Evolutionary conservation across 1,139 yeast species (phyloP), one percentile per base, ranked within the genome.

Genomic region (Kluyveromyces sp.): DNA sequence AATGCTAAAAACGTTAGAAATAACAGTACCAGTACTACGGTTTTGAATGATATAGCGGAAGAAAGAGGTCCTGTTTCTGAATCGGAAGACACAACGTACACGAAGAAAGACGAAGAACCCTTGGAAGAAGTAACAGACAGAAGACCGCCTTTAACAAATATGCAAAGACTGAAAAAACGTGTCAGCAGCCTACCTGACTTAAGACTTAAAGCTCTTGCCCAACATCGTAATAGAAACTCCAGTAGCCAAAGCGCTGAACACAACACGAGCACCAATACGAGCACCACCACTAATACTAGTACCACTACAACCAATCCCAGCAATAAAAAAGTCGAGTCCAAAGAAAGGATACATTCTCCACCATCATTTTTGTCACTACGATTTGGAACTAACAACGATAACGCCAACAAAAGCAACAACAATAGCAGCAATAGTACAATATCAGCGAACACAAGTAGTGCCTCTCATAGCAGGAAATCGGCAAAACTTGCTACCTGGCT

Each of bases 171-270:
- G 10, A 45, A 33, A 21, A 32, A 39, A 3, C 39, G 46, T 7
- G 46, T 43, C 28, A 43, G 42, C 25, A 43, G 46, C 29, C 30
- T 43, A n/a, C 46, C 46, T 7, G 41, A 39, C 28, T 29, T 43
- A 8, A 34, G 32, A 6, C n/a, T 39, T 7, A 21, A 34, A 15
- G 32, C 39, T 10, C 30, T 30, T 27, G 25, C 35, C 25, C 39
- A 27, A 15, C 10, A 35, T 33, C 15, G 7, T 10, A 8, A 35
- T n/a, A 31, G 29, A 29, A n/a, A 28, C 7, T 6, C 21, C 8
- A 30, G 21, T n/a, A 31, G 27, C 8, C 39, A 33, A 33, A 10
- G 15, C 15, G 15, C 7, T 7, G 15, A 6, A 4, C 21, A 4
- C 15, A 33, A 33, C 15, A 15, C 7, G 26, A 21, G 37, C 7